Percentiles rank a stretch among this genome's conserved stretches.
Conservation (phyloP, 2,329 filamentous ascomycete genomes). For the Tolypocladium sp. region DNA sequence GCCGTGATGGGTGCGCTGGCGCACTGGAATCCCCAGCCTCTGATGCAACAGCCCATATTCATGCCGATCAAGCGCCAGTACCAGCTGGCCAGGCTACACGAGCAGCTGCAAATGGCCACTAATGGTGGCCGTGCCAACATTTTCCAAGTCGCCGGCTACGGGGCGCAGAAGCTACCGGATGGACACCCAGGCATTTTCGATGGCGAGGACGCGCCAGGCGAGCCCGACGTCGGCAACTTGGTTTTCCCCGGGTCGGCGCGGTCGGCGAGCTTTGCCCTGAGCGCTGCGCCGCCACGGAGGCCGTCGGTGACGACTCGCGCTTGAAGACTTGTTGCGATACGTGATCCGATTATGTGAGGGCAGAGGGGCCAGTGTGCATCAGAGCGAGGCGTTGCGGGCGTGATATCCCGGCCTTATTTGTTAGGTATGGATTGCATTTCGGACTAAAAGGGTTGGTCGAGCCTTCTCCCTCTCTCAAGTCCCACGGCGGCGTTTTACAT, state of each 20-base stretch:
- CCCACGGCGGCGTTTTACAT: neutral
- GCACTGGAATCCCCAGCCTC: constrained; percentile 67
- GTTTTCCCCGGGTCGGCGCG: constrained; percentile 26
- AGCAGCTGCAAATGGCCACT: constrained; percentile 57
- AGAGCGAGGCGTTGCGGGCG: neutral
- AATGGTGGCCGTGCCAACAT: constrained; percentile 58
- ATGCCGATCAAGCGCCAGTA: constrained; percentile 55
- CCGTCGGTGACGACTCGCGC: constrained; percentile 38
- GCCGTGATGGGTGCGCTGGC: constrained; percentile 75
- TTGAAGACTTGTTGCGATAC: constrained; percentile 17
- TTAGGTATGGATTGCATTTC: neutral
- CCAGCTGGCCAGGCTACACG: constrained; percentile 51
- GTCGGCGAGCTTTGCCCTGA: constrained; percentile 37
- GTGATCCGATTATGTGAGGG: neutral
- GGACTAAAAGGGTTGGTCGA: neutral
- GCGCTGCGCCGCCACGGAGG: constrained; percentile 29
- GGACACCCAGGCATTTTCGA: constrained; percentile 37
- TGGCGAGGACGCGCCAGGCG: constrained; percentile 48
- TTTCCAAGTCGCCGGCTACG: constrained; percentile 49
- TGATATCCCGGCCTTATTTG: neutral
- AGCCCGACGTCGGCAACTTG: constrained; percentile 38
- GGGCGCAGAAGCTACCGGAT: constrained; percentile 44
- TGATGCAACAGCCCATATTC: constrained; percentile 58
- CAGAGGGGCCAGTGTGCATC: neutral
- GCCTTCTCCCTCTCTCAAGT: neutral